Evolutionary conservation across 805 yeast genomes (phyloP).

Genomic region (Saccharomycopsis schoenii): DNA sequence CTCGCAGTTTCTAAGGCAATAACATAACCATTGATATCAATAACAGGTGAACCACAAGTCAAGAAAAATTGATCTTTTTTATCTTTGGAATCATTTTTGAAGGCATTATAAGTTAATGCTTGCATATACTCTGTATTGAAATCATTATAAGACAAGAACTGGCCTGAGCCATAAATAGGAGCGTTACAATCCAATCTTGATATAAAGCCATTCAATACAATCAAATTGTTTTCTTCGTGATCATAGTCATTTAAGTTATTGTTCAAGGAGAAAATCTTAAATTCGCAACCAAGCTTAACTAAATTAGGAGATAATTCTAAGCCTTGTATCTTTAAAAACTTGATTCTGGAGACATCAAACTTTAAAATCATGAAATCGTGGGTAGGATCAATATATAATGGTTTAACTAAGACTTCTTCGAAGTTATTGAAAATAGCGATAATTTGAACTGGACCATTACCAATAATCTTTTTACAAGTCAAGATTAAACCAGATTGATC

Average conservation of each 20-base stretch:
- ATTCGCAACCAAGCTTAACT: constrained; percentile 19
- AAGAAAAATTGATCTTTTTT: constrained; percentile 18
- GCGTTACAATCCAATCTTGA: constrained; percentile 19
- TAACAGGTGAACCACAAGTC: constrained; percentile 20
- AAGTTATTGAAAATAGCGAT: constrained; percentile 19
- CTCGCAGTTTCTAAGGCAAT: constrained; percentile 19
- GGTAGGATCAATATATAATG: constrained; percentile 18
- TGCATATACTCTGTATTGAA: constrained; percentile 24
- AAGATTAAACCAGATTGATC: constrained; percentile 17
- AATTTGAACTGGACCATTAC: constrained; percentile 19
- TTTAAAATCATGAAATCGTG: constrained; percentile 19
- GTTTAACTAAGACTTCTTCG: constrained; percentile 19
- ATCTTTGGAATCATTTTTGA: constrained; percentile 19
- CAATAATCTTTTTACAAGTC: constrained; percentile 19
- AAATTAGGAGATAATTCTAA: constrained; percentile 18
- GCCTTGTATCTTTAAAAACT: constrained; percentile 18
- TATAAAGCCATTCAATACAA: constrained; percentile 18
- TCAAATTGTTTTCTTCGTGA: constrained; percentile 19
- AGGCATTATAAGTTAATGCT: constrained; percentile 19
- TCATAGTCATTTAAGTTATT: constrained; percentile 18
- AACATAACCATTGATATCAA: constrained; percentile 19
- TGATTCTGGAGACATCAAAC: constrained; percentile 17
- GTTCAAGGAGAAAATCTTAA: constrained; percentile 19
- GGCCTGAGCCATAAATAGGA: constrained; percentile 18
- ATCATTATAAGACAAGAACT: constrained; percentile 21